A percentile compares a stretch with the other conserved stretches of the same genome.
These are phyloP conservation scores for Candida sakaeoensis DNA, from an alignment of 805 yeast genomes.

Conservation along the genomic window DNA sequence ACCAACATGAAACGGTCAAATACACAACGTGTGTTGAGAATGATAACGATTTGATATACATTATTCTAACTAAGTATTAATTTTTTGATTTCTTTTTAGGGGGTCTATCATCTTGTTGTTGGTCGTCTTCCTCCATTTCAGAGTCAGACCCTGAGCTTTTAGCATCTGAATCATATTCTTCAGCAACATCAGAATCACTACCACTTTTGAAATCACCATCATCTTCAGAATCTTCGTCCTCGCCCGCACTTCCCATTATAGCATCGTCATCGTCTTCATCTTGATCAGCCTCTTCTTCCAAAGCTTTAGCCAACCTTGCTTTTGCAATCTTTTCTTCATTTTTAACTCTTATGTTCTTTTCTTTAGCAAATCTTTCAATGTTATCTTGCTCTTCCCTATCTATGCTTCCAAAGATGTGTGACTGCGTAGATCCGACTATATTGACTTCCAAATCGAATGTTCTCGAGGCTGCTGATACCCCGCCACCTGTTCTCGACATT, in stretches of 20 bases:
- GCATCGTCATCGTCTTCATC: conserved; percentile 43
- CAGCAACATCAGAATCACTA: conserved; percentile 71
- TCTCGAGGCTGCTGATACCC: conserved; percentile 65
- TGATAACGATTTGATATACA: too few relatives aligned
- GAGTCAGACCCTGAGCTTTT: conserved; percentile 26
- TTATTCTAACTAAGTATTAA: conserved; percentile 6
- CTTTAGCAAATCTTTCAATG: conserved; percentile 70
- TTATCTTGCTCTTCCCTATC: conserved; percentile 83
- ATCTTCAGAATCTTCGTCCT: conserved; percentile 60
- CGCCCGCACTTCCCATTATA: conserved; percentile 68
- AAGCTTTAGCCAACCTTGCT: conserved; percentile 70
- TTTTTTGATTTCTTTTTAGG: conserved; percentile 29
- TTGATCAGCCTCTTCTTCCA: conserved; percentile 55
- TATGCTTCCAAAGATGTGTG: conserved; percentile 84
- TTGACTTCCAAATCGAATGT: conserved; percentile 89
- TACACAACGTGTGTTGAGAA: too few relatives aligned
- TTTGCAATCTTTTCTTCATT: conserved; percentile 90
- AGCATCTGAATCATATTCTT: conserved; percentile 77
- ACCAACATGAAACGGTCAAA: too few relatives aligned
- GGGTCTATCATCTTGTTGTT: conserved; percentile 23
- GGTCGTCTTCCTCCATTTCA: conserved; percentile 16
- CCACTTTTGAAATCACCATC: conserved; percentile 82
- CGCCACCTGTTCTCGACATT: conserved; percentile 82
- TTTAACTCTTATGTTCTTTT: conserved; percentile 74
- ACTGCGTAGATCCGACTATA: conserved; percentile 56